Base-by-base conservation (phyloP, 2,329 filamentous ascomycete genomes). In the Bipolaris bicolor region DNA sequence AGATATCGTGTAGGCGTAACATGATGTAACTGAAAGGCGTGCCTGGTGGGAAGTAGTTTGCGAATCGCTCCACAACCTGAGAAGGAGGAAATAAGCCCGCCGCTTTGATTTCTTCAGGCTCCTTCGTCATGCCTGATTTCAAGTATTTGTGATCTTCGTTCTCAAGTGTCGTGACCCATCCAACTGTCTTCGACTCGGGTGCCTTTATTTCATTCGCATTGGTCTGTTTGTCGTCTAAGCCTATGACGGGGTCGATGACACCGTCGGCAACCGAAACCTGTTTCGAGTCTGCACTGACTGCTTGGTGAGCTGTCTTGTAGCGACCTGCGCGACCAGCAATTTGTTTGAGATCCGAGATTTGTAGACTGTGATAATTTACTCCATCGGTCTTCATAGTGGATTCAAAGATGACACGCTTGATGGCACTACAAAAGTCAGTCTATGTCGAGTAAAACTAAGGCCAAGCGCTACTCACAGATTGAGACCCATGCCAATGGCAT, bases 401-500 rank as follows among this genome's bases (percentile, higher is more conserved):
- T 69, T 97, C 91, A 64, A 99, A 95, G 52, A 99, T 86, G 59
- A 99, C 85, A 24, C 96, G 90, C 72, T 92, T 95, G 73, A 97
- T 92, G 63, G 84, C 87, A 76, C 84, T 86, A 48, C 43, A 15
- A 26, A 20, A 18, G 52, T 71, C 59, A 74, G 65, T 71, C 51
- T 16, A 7, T 16, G 2, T 7, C 20, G 3, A 16, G 15, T 7
- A 11, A 20, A n/a, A 7, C 36, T 16, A 13, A 29, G 40, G 16
- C 40, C 5, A 7, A 16, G 29, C 43, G 33, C 15, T 13, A 77
- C 82, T 77, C 88, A 92, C 74, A 99, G 78, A 70, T 99, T 99
- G 20, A 99, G 80, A 1, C 96, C 95, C 94, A 99, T 98, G 36
- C 95, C 95, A 61, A 99, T 94, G 45, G 95, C 95, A 77, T 97